phyloP scores from a whole-genome alignment of 129 eudicot genomes.

The Flaveria bidentis region DNA sequence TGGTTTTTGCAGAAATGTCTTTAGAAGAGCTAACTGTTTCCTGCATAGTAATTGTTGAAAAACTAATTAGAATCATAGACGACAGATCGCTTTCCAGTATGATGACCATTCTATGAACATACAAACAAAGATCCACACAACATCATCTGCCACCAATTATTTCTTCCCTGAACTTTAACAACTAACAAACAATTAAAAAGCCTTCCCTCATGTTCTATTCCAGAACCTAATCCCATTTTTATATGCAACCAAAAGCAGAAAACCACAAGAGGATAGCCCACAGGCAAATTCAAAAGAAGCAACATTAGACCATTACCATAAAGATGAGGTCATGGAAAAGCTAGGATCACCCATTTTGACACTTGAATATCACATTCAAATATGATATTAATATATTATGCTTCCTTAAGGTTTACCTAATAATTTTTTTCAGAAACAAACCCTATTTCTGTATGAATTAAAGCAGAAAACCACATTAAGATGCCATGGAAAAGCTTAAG shows the following conservation, averaged over 20 bases:
- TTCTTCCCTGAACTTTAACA: conserved; percentile 7
- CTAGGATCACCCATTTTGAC: background rate
- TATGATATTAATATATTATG: background rate
- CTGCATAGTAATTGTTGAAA: conserved; percentile 45
- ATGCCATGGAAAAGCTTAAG: background rate
- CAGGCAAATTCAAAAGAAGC: background rate
- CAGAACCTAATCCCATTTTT: background rate
- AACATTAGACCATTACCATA: background rate
- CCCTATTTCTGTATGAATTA: background rate
- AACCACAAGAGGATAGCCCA: background rate
- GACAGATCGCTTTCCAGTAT: conserved; percentile 4
- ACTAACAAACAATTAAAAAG: conserved; percentile 10
- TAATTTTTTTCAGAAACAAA: background rate
- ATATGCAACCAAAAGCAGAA: conserved; percentile 10
- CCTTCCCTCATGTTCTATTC: background rate
- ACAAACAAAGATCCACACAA: conserved; percentile 13
- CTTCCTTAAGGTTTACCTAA: background rate
- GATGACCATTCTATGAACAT: background rate
- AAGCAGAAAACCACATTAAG: background rate
- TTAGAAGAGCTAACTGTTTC: conserved; percentile 87
- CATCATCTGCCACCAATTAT: conserved; percentile 16
- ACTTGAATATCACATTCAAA: background rate
- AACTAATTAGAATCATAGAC: conserved; percentile 16
- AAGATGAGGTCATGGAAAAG: conserved; percentile 1
- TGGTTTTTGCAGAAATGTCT: conserved; percentile 94